A percentile compares a stretch with the other conserved stretches of the same genome.
phyloP scores from a whole-genome alignment of 78 protist species.

The Dictyostelium brefeldianum region DNA sequence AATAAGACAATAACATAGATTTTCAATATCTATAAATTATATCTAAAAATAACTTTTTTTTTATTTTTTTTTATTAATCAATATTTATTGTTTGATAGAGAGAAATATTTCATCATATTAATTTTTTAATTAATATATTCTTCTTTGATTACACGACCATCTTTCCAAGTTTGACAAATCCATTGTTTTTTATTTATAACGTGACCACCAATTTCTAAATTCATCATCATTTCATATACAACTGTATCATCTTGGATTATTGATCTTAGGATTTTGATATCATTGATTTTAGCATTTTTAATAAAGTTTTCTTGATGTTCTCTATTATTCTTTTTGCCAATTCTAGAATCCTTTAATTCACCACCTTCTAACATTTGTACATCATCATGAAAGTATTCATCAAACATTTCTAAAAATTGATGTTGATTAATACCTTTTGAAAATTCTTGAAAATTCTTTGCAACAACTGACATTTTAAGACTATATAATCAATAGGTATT shows the following conservation, averaged over 20 bases:
- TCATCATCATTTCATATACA: neutral
- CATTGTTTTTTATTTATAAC: neutral
- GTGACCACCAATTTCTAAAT: neutral
- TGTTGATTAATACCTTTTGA: neutral
- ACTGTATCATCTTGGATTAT: neutral
- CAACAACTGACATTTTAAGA: neutral
- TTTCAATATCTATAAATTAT: no score
- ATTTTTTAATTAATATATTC: neutral
- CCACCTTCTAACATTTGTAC: neutral
- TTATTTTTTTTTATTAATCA: neutral
- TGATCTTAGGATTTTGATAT: neutral
- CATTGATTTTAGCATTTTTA: neutral
- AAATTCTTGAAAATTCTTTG: neutral
- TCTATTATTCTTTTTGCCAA: neutral
- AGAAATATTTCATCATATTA: neutral
- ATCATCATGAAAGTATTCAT: neutral
- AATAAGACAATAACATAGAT: no score
- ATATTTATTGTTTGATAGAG: neutral
- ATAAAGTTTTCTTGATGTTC: conserved; percentile 4
- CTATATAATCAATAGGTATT: no score
- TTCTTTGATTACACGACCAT: neutral
- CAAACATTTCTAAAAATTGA: neutral
- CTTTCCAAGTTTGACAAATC: neutral
- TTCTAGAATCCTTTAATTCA: neutral
- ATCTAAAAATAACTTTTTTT: neutral